Conservation (phyloP, 352 stramenopile species). For the Phytophthora fragariae region DNA sequence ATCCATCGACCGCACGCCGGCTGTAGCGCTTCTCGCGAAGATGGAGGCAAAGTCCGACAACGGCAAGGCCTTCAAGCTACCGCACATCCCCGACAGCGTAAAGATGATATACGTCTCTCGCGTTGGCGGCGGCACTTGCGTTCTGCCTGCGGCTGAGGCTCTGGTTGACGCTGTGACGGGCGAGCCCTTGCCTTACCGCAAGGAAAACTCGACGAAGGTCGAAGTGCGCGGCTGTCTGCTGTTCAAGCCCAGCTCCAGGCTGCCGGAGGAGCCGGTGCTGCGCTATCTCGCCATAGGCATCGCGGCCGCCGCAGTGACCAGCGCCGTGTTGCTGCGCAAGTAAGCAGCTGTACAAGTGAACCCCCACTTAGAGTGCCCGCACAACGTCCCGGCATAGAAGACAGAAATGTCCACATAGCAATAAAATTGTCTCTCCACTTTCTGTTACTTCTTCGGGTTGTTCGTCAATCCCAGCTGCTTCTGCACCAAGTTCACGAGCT, state of each 20-base stretch:
- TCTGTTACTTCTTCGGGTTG: conserved; percentile 9
- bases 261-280: conserved; percentile 1
- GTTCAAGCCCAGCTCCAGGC: conserved; percentile 18
- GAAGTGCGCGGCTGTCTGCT: conserved; percentile 13
- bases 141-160: conserved; percentile 46
- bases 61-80: conserved; percentile 29
- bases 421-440: conserved; percentile 10
- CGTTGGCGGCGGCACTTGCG: conserved; percentile 58
- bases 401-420: conserved; percentile 16
- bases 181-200: conserved; percentile 36
- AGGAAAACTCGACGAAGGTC: conserved; percentile 1
- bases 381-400: conserved; percentile 11
- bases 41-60: conserved; percentile 24
- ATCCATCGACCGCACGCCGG: conserved; percentile 21
- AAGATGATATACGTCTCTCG: conserved; percentile 80
- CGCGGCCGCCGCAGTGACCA: conserved; percentile 27
- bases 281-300: conserved; percentile 22
- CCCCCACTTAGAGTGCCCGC: background rate
- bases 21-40: conserved; percentile 29
- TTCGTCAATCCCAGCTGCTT: conserved; percentile 34
- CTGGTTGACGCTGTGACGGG: conserved; percentile 62
- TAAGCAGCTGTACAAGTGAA: conserved; percentile 8
- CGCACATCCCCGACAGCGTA: conserved; percentile 39
- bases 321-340: conserved; percentile 30
- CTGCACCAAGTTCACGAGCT: conserved; percentile 64